These are phyloP conservation scores for Lignosus rhinocerotis DNA, from an alignment of 1,284 basidiomycete species.

Conservation along the genomic window DNA sequence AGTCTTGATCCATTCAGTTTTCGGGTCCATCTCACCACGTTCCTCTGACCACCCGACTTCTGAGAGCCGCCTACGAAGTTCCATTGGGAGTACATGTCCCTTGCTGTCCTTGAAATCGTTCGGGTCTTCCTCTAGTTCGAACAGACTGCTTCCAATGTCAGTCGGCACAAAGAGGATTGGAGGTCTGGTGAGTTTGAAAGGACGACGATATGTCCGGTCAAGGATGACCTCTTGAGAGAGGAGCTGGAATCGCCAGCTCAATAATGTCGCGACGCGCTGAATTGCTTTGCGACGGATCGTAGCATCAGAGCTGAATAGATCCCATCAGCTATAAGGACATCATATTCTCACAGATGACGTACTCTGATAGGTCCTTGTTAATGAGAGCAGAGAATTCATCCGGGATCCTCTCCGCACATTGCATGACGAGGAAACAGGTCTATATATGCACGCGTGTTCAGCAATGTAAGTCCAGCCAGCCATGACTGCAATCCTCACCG, in stretches of 20 bases:
- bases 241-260: slow-evolving; percentile 68
- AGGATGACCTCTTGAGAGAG: slow-evolving; percentile 57
- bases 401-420: slow-evolving; percentile 64
- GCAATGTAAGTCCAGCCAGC: no score
- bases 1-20: slow-evolving; percentile 56
- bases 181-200: slow-evolving; percentile 66
- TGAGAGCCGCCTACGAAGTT: slow-evolving; percentile 60
- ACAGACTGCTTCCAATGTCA: slow-evolving; percentile 63
- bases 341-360: slow-evolving; percentile 5
- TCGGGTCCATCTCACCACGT: slow-evolving; percentile 52
- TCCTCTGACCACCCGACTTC: slow-evolving; percentile 75
- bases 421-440: slow-evolving; percentile 71
- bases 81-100: slow-evolving; percentile 51
- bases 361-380: slow-evolving; percentile 61
- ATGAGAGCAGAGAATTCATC: slow-evolving; percentile 48
- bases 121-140: slow-evolving; percentile 52
- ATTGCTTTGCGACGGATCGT: slow-evolving; percentile 50
- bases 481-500: slow-evolving; percentile 38
- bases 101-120: slow-evolving; percentile 49
- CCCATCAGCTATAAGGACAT: neutral
- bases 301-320: slow-evolving; percentile 43
- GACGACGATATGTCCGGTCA: slow-evolving; percentile 58
- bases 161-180: slow-evolving; percentile 69
- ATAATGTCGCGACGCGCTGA: slow-evolving; percentile 51
- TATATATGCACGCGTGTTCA: slow-evolving; percentile 26